A percentile compares a stretch with the other conserved stretches of the same genome.
phyloP scores from a whole-genome alignment of 768 basidiomycete species.

The Neoboletus subvelutipes region DNA sequence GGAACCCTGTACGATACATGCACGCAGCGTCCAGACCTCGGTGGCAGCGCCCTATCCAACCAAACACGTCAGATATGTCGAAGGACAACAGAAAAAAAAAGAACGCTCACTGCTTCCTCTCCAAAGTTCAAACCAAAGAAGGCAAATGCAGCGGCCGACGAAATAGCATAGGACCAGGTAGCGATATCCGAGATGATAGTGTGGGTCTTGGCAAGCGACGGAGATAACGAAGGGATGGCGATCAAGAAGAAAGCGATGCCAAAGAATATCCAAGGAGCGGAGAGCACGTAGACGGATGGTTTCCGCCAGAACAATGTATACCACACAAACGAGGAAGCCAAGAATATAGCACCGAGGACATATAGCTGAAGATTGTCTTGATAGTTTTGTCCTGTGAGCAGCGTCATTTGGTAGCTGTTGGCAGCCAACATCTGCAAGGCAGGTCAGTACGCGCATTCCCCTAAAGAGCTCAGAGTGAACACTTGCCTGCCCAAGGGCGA shows the following conservation, averaged over 20 bases:
- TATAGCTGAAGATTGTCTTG: constrained; percentile 81
- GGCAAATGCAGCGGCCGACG: constrained; percentile 88
- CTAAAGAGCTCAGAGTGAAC: neutral
- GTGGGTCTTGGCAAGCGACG: constrained; percentile 58
- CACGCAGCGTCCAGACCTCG: constrained; percentile 89
- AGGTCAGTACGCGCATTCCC: constrained; percentile 1
- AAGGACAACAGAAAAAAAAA: neutral
- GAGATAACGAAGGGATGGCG: constrained; percentile 75
- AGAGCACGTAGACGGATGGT: constrained; percentile 85
- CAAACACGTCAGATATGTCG: constrained; percentile 6
- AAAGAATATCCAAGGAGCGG: constrained; percentile 90
- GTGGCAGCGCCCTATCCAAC: constrained; percentile 78
- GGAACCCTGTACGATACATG: constrained; percentile 91
- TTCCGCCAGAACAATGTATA: constrained; percentile 85
- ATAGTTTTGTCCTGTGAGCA: constrained; percentile 85
- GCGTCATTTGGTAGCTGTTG: constrained; percentile 92
- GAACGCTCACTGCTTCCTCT: constrained; percentile 77
- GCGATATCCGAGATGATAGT: constrained; percentile 71
- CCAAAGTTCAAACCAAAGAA: constrained; percentile 97
- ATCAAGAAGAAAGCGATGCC: constrained; percentile 90
- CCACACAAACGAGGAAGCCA: constrained; percentile 85
- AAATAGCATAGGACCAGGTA: constrained; percentile 89
- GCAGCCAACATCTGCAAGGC: constrained; percentile 71
- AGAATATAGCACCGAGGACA: constrained; percentile 86
- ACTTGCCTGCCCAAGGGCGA: constrained; percentile 76